Conservation (phyloP, 345 rosid genomes). For the Kernera saxatilis region DNA sequence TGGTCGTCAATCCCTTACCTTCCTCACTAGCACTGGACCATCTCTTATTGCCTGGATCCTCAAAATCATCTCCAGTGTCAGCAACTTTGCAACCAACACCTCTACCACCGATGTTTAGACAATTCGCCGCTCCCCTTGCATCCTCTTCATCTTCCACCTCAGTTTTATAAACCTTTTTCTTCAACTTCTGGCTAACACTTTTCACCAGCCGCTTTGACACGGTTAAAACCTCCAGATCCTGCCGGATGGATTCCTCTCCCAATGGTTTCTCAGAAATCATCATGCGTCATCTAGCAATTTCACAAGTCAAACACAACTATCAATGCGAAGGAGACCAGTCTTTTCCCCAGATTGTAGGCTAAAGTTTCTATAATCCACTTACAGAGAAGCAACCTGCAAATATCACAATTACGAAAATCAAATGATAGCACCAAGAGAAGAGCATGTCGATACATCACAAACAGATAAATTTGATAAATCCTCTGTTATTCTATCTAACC, state of each 20-base stretch:
- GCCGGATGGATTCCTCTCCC: slow-evolving; percentile 52
- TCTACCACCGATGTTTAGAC: slow-evolving; percentile 65
- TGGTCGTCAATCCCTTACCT: slow-evolving; percentile 48
- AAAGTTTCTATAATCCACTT: not conserved
- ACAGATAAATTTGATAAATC: not conserved
- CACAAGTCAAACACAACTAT: not conserved
- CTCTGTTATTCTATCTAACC: not conserved
- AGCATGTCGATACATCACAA: not conserved
- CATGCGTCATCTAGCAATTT: slow-evolving; percentile 9
- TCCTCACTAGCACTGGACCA: slow-evolving; percentile 81
- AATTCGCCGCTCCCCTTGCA: slow-evolving; percentile 50
- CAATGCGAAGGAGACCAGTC: not conserved
- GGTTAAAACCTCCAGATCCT: slow-evolving; percentile 62
- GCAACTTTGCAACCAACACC: slow-evolving; percentile 98
- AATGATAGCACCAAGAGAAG: not conserved
- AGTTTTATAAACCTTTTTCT: slow-evolving; percentile 44
- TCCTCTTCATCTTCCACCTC: slow-evolving; percentile 55
- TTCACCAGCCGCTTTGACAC: slow-evolving; percentile 71
- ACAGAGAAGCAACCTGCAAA: not conserved
- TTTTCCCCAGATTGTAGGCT: slow-evolving; percentile 3
- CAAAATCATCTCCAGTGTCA: slow-evolving; percentile 70
- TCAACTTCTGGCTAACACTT: slow-evolving; percentile 71
- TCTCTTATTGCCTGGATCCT: slow-evolving; percentile 68
- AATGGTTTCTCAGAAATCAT: slow-evolving; percentile 46
- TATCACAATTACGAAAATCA: not conserved